Conservation (phyloP, 805 yeast genomes). For the Torulaspora microellipsoides region DNA sequence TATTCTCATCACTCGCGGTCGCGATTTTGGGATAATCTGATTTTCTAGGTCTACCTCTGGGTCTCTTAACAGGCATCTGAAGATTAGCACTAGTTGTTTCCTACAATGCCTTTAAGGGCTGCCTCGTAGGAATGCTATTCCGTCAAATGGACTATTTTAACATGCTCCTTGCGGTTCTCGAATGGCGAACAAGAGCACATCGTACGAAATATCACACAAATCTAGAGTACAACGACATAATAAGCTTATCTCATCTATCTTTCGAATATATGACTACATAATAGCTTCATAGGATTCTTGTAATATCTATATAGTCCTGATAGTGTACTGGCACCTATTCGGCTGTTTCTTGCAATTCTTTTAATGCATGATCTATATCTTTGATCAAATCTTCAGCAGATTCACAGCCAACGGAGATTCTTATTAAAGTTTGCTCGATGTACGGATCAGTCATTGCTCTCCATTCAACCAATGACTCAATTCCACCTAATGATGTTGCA, state of each 20-base stretch:
- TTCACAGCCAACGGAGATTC: slow-evolving; percentile 81
- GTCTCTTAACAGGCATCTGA: slow-evolving; percentile 10
- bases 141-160: background rate
- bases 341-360: too few relatives aligned
- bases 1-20: background rate
- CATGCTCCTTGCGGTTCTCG: slow-evolving; percentile 12
- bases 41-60: slow-evolving; percentile 23
- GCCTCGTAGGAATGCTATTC: background rate
- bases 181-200: slow-evolving; percentile 1
- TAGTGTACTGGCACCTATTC: too few relatives aligned
- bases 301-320: too few relatives aligned
- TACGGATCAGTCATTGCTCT: slow-evolving; percentile 65
- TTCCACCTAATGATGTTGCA: slow-evolving; percentile 92
- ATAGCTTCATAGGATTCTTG: background rate
- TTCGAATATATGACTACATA: background rate
- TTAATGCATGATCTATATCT: slow-evolving; percentile 48
- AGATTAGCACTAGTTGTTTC: background rate
- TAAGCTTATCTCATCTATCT: too few relatives aligned
- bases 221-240: too few relatives aligned
- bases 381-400: slow-evolving; percentile 67
- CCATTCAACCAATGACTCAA: slow-evolving; percentile 89
- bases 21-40: slow-evolving; percentile 1
- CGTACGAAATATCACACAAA: background rate
- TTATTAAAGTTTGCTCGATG: slow-evolving; percentile 53
- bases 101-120: background rate